These are phyloP conservation scores for Phytomonas serpens DNA, from an alignment of 208 protist species.

Conservation along the genomic window DNA sequence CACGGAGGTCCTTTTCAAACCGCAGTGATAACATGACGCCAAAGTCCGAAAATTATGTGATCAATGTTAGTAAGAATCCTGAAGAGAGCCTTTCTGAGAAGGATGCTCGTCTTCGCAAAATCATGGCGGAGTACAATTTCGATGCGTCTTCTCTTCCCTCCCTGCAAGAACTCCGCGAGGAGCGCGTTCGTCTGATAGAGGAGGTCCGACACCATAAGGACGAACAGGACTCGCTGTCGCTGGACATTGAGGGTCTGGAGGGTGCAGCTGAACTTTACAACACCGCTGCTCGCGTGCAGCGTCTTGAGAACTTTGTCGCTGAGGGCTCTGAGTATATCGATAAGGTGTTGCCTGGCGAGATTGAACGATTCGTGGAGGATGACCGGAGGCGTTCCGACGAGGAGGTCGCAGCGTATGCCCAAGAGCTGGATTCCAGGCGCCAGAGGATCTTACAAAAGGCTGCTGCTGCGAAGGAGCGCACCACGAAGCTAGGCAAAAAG, in stretches of 20 bases:
- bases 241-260: slow-evolving; percentile 51
- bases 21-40: neutral
- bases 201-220: slow-evolving; percentile 71
- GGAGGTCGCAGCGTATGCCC: slow-evolving; percentile 61
- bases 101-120: slow-evolving; percentile 19
- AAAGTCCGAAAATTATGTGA: neutral
- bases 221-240: slow-evolving; percentile 55
- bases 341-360: slow-evolving; percentile 38
- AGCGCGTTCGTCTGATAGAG: slow-evolving; percentile 43
- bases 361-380: slow-evolving; percentile 36
- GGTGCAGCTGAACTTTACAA: slow-evolving; percentile 37
- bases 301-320: slow-evolving; percentile 49
- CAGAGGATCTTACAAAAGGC: slow-evolving; percentile 36
- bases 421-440: slow-evolving; percentile 51
- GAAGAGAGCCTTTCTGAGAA: slow-evolving; percentile 19
- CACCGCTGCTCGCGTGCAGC: slow-evolving; percentile 60
- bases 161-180: slow-evolving; percentile 39
- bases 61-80: neutral
- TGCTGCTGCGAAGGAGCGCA: slow-evolving; percentile 24
- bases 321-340: slow-evolving; percentile 29
- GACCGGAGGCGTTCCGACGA: slow-evolving; percentile 49
- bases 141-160: slow-evolving; percentile 23
- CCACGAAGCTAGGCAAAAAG: slow-evolving; percentile 20
- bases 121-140: slow-evolving; percentile 17
- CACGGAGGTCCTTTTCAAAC: neutral